Evolutionary conservation across 768 basidiomycete species (phyloP).

Genomic region (Infundibulicybe gibba): DNA sequence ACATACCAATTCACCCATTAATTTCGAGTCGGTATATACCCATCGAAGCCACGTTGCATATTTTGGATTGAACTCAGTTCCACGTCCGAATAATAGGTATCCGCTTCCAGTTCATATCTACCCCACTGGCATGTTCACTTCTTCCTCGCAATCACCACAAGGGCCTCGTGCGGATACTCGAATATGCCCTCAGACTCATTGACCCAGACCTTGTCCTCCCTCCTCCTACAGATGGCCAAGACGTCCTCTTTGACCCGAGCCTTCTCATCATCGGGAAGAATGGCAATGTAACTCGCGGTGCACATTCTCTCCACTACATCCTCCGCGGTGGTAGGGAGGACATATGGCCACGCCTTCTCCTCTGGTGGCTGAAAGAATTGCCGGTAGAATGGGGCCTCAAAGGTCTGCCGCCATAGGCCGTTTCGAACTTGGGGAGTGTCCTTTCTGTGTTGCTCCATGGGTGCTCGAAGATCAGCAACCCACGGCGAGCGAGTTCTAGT

Average conservation of each 20-base stretch:
- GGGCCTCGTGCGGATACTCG: conserved; percentile 76
- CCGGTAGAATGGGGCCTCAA: conserved; percentile 61
- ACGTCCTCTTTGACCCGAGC: too few species aligned
- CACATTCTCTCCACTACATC: conserved; percentile 60
- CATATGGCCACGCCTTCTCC: conserved; percentile 52
- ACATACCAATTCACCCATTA: too few species aligned
- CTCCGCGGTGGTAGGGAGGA: conserved; percentile 48
- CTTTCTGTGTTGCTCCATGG: conserved; percentile 63
- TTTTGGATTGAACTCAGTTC: too few species aligned
- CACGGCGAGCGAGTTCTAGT: too few species aligned
- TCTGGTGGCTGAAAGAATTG: conserved; percentile 57
- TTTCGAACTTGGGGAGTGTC: conserved; percentile 83
- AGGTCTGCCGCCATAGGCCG: conserved; percentile 68
- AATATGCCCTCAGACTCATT: conserved; percentile 71
- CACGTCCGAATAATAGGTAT: conserved; percentile 76
- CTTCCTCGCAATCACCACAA: conserved; percentile 50
- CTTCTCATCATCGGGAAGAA: conserved; percentile 71
- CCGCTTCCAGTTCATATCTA: too few species aligned
- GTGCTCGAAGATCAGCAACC: conserved; percentile 66
- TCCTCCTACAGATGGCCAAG: conserved; percentile 45
- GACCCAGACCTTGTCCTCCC: too few species aligned
- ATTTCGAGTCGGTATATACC: too few species aligned
- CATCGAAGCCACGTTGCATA: too few species aligned
- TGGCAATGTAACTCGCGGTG: conserved; percentile 84
- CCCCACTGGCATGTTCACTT: too few species aligned